Evolutionary conservation across 805 yeast species (phyloP).

Genomic region (Kluyveromyces starmeri): DNA sequence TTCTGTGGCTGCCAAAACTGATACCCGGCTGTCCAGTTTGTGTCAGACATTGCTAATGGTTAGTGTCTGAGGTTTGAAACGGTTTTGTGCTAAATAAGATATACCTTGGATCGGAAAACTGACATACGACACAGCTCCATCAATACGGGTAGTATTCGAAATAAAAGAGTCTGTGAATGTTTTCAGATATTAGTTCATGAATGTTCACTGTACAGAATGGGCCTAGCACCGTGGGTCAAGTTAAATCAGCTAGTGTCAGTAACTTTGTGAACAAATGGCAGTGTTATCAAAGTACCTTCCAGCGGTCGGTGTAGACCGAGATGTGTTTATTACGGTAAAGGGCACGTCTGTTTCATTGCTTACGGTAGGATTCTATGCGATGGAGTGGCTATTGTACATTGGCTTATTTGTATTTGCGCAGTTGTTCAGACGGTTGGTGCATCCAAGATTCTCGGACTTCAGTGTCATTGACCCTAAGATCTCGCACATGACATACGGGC

Average conservation of each 20-base stretch:
- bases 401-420: conserved; percentile 1
- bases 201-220: too few species aligned
- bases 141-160: too few species aligned
- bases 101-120: background rate
- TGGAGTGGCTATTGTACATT: conserved; percentile 7
- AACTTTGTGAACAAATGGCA: background rate
- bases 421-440: conserved; percentile 4
- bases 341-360: conserved; percentile 6
- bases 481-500: conserved; percentile 3
- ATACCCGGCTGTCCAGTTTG: too few species aligned
- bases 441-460: conserved; percentile 7
- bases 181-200: too few species aligned
- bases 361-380: conserved; percentile 4
- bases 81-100: too few species aligned
- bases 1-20: too few species aligned
- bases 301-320: conserved; percentile 3
- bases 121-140: background rate
- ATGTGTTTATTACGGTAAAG: conserved; percentile 4
- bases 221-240: too few species aligned
- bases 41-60: too few species aligned
- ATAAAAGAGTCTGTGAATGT: too few species aligned
- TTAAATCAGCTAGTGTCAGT: too few species aligned
- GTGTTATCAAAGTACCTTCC: background rate
- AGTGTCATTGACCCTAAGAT: conserved; percentile 5
- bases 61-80: too few species aligned